Base-by-base conservation (phyloP, 2,329 filamentous ascomycete genomes). In the Aspergillaceae sp. region DNA sequence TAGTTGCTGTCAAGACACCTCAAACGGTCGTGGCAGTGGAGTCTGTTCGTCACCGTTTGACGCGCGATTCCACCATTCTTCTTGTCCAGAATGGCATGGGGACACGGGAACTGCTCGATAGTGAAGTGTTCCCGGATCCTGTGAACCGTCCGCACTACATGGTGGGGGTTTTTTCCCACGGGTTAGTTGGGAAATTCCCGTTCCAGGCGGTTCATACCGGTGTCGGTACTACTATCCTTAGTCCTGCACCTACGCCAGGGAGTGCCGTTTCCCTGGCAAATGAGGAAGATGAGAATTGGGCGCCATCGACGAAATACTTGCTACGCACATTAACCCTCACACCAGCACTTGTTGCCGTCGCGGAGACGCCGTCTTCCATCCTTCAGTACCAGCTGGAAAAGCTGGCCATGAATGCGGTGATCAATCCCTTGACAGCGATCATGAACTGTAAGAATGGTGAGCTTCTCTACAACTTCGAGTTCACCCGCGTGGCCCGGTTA, bases 41-140 rank as follows among this genome's bases (percentile, higher is more conserved):
- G 5, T 67, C 77, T 1, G 78, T 94, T 44, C 75, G 82, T 2
- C 75, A 80, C 51, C 78, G 87, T 7, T 68, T 94, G n/a, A 74
- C 78, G 38, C 71, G 76, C 2, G 70, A 80, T 29, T 87, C 84
- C 1, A 86, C 87, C 0, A 76, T 95, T 5, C 80, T 86, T 48
- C 77, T 94, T 46, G 65, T 94, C 46, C 84, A 88, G 47, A 86
- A 91, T 51, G 88, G 90, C 1, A 79, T 97, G 65, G 91, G 92
- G 0, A 72, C 88, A 1, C 74, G 88, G n/a, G 89, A 97, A 42
- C 77, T 82, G 42, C 75, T 96, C 36, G 88, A 87, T 56, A 67
- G 75, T 32, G 65, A 76, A 7, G 64, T 94, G 29, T 96, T 95
- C 55, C 75, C 79, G 0, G 77, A 90, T 50, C 73, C 78, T 0